Evolutionary conservation across 1,284 basidiomycete genomes (phyloP), one percentile per base, ranked within the genome.

Genomic region (Trichosporon sp.): DNA sequence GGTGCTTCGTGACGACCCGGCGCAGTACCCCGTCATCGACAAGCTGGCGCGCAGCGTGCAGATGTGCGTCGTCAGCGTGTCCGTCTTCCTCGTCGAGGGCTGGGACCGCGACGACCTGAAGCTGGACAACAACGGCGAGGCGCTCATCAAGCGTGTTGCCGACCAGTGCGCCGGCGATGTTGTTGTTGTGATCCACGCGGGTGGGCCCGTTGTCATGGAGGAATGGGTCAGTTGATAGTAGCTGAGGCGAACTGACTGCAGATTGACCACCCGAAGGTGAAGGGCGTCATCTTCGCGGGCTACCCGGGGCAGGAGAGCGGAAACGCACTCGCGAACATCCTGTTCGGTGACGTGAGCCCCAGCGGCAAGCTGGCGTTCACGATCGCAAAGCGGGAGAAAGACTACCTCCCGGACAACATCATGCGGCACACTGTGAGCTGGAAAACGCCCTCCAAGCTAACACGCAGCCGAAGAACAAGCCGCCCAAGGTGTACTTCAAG

Each of bases 291-390:
- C 8, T 91, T 92, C 73, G 87, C 90, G 1, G 92, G 91, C 87
- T 92, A 93, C 76, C 87, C 92, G 63, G 92, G 76, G 1, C 78
- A 80, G 69, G 79, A 78, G 77, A 82, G 73, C 66, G 83, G 92
- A 0, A 89, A 90, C 67, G 91, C 91, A 15, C 89, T 94, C 65
- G 90, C 89, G 1, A 90, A 92, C 73, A 87, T 94, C 6, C 81
- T 94, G 1, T 89, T 91, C 68, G 92, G 92, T 38, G 88, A 88
- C 75, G 87, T 89, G 68, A 93, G 92, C 78, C 92, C 92, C 0
- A 89, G 89, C 58, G 92, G 89, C 42, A 81, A 81, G 75, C 77
- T 86, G 0, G 85, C 85, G 0, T 87, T 85, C 76, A 86, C 85
- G 0, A 77, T 86, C 64, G 85, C 80, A 44, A 83, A 82, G 74